These are phyloP conservation scores for Sugiyamaella castrensis DNA, from an alignment of 1,139 yeast species.

Conservation along the genomic window DNA sequence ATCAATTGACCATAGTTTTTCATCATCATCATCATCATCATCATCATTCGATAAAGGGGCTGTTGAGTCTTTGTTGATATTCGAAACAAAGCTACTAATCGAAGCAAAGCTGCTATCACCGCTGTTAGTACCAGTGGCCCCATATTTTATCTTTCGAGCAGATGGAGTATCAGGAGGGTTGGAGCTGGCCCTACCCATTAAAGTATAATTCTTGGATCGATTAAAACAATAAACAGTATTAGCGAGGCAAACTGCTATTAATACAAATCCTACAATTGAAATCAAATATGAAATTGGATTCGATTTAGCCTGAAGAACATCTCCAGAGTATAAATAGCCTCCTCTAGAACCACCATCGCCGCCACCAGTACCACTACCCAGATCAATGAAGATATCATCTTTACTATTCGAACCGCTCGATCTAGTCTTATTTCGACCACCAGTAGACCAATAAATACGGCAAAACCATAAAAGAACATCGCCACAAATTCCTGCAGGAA, in stretches of 20 bases:
- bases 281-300: conserved; percentile 5
- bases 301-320: conserved; percentile 1
- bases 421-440: background rate
- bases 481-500: conserved; percentile 47
- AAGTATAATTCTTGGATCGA: conserved; percentile 42
- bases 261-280: conserved; percentile 17
- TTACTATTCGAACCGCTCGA: background rate
- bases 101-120: background rate
- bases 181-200: conserved; percentile 40
- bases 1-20: conserved; percentile 48
- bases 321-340: background rate
- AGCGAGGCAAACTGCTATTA: conserved; percentile 25
- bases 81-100: background rate
- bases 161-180: conserved; percentile 44
- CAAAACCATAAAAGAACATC: conserved; percentile 33
- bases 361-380: background rate
- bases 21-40: conserved; percentile 11
- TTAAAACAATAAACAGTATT: conserved; percentile 40
- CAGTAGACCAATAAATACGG: conserved; percentile 16
- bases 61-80: background rate
- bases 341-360: background rate
- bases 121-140: conserved; percentile 21
- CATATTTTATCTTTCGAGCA: conserved; percentile 33
- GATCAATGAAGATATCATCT: conserved; percentile 3
- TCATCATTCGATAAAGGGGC: background rate